Conservation (phyloP, 2,329 filamentous ascomycete species). For the Botrytis fabae region DNA sequence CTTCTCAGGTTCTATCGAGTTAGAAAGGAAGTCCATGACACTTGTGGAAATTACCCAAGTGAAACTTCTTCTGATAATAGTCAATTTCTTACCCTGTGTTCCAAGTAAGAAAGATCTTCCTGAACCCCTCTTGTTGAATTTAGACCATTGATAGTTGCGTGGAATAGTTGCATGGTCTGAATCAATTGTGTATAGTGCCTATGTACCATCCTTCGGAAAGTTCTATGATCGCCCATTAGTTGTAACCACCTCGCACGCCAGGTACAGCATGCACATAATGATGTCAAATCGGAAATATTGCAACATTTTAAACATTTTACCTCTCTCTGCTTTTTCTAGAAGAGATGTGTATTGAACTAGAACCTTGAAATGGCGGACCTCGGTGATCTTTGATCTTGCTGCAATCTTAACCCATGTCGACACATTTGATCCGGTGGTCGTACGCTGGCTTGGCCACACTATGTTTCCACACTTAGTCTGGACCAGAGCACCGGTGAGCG, state of each 20-base stretch:
- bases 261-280: slow-evolving; percentile 18
- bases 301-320: neutral
- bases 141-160: neutral
- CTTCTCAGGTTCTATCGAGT: neutral
- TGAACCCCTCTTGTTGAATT: neutral
- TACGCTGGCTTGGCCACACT: slow-evolving; percentile 23
- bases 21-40: neutral
- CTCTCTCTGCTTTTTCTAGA: slow-evolving; percentile 19
- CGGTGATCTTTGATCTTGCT: slow-evolving; percentile 22
- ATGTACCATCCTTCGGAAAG: slow-evolving; percentile 4
- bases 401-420: slow-evolving; percentile 20
- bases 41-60: neutral
- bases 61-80: neutral
- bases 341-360: slow-evolving; percentile 19
- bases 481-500: slow-evolving; percentile 36
- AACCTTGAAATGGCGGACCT: slow-evolving; percentile 19
- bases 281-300: slow-evolving; percentile 21
- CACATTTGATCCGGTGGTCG: slow-evolving; percentile 22
- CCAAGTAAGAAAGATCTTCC: neutral
- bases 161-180: neutral
- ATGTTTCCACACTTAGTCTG: slow-evolving; percentile 25
- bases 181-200: neutral
- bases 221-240: slow-evolving; percentile 14
- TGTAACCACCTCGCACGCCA: slow-evolving; percentile 13
- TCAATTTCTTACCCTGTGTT: slow-evolving; percentile 9